phyloP scores from a whole-genome alignment of 2,329 filamentous ascomycete genomes.

The Karstenula rhodostoma region DNA sequence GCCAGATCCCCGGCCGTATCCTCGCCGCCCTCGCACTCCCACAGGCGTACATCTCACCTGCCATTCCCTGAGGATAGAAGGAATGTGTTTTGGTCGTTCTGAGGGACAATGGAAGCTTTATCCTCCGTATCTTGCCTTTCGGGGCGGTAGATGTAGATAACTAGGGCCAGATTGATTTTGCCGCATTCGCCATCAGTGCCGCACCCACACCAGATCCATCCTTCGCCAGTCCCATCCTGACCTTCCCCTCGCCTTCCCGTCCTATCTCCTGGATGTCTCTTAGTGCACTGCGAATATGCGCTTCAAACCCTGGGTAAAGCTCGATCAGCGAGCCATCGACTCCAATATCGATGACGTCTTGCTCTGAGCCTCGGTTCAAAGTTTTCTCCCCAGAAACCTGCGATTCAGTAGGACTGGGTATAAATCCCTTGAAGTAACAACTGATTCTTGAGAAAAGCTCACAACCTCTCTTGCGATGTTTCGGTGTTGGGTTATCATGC shows the following conservation, averaged over 20 bases:
- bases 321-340: conserved; percentile 95
- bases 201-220: conserved; percentile 96
- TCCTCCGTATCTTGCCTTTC: not conserved
- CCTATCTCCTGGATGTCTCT: conserved; percentile 80
- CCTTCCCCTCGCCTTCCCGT: conserved; percentile 77
- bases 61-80: too few relatives aligned
- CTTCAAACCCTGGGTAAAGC: conserved; percentile 92
- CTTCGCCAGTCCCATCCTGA: conserved; percentile 95
- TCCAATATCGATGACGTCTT: conserved; percentile 84
- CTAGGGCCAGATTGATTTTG: not conserved
- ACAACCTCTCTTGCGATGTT: not conserved
- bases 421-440: not conserved
- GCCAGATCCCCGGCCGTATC: too few relatives aligned
- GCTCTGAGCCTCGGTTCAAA: conserved; percentile 52
- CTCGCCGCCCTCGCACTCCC: too few relatives aligned
- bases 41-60: too few relatives aligned
- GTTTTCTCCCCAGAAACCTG: conserved; percentile 44
- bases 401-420: conserved; percentile 60
- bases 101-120: too few relatives aligned
- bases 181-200: conserved; percentile 76
- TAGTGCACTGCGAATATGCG: conserved; percentile 85
- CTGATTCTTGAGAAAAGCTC: not conserved
- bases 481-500: not conserved
- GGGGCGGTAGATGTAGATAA: not conserved
- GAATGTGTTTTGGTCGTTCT: too few relatives aligned